A percentile compares a stretch with the other conserved stretches of the same genome.
Evolutionary conservation across 352 stramenopile genomes (phyloP).

Genomic region (Pythium biforme): DNA sequence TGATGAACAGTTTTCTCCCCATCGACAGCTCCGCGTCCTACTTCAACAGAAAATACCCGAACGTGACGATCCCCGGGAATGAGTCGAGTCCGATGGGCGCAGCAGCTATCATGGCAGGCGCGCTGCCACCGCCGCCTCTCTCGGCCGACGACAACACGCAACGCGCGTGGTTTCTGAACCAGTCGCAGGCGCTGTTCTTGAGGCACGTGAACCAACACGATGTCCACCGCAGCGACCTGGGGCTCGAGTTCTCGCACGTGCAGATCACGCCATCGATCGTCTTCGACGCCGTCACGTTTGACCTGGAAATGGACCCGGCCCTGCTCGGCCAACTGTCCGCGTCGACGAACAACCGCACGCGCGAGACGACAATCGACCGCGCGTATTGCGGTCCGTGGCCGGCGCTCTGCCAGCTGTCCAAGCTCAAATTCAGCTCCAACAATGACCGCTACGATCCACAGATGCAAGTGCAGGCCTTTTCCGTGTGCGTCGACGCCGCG

Average conservation of each 20-base stretch:
- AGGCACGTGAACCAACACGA: not conserved
- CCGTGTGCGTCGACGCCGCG: conserved; percentile 1
- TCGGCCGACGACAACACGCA: not conserved
- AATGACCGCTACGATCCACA: not conserved
- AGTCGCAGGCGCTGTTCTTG: not conserved
- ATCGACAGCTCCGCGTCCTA: not conserved
- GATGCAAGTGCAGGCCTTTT: conserved; percentile 6
- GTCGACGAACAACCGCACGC: not conserved
- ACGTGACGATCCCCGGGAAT: no score
- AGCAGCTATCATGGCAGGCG: no score
- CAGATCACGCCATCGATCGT: not conserved
- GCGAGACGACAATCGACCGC: not conserved
- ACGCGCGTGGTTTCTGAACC: not conserved
- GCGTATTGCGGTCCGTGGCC: conserved; percentile 13
- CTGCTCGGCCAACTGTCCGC: not conserved
- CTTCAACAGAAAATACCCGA: no score
- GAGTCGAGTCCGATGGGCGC: no score
- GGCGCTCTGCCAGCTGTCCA: not conserved
- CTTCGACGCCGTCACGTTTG: conserved; percentile 18
- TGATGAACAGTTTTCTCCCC: not conserved
- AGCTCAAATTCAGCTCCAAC: not conserved
- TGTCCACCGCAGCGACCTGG: not conserved
- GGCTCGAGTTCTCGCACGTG: conserved; percentile 9
- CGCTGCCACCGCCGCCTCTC: no score
- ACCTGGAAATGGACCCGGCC: conserved; percentile 2